phyloP scores from a whole-genome alignment of 352 stramenopile genomes.

The Globisporangium rhizosaccharum region DNA sequence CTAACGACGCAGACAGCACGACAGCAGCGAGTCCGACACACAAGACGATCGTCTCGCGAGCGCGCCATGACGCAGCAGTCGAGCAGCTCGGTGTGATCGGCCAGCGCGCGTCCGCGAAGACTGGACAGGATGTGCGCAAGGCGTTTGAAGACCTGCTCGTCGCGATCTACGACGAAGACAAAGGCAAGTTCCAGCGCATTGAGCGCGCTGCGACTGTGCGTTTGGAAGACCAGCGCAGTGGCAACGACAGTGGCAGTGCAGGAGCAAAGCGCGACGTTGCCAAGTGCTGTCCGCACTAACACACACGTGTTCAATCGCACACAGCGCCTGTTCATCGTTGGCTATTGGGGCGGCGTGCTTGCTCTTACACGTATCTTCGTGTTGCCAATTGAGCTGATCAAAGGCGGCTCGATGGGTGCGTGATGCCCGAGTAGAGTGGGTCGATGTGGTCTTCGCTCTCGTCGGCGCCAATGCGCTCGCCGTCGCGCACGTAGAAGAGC shows the following conservation, averaged over 20 bases:
- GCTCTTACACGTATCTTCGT: neutral
- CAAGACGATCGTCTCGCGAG: constrained; percentile 21
- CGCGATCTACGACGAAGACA: constrained; percentile 61
- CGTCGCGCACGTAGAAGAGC: constrained; percentile 44
- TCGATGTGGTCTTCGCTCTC: constrained; percentile 53
- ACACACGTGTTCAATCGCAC: neutral
- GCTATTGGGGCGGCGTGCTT: neutral
- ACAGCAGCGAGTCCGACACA: neutral
- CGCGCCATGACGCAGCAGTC: constrained; percentile 38
- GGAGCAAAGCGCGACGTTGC: constrained; percentile 7
- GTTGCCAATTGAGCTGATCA: neutral
- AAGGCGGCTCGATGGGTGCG: constrained; percentile 14
- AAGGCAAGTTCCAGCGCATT: constrained; percentile 32
- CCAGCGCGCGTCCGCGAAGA: constrained; percentile 66
- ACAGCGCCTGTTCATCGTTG: no score
- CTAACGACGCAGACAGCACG: neutral
- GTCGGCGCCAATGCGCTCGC: constrained; percentile 37
- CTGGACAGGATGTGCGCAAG: constrained; percentile 51
- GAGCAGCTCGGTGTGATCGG: constrained; percentile 36
- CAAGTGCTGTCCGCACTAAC: constrained; percentile 10
- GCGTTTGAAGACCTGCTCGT: constrained; percentile 73
- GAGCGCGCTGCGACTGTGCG: constrained; percentile 31
- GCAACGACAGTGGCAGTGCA: neutral
- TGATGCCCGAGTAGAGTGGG: constrained; percentile 64
- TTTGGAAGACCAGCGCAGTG: constrained; percentile 20